phyloP scores from a whole-genome alignment of 768 basidiomycete species.

The Inosperma sp. region DNA sequence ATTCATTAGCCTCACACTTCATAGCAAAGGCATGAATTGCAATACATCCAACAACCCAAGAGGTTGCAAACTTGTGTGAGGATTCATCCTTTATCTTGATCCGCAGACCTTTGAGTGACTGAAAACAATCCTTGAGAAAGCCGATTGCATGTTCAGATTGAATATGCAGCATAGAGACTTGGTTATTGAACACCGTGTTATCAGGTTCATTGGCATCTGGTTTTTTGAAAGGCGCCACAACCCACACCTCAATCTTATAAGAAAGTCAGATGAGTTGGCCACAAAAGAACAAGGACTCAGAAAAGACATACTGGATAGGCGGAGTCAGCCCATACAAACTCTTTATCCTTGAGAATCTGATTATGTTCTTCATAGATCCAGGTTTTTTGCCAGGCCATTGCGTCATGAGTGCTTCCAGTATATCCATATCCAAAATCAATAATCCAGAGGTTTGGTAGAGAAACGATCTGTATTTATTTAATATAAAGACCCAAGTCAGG shows the following conservation, averaged over 20 bases:
- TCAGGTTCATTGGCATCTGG: too few species aligned
- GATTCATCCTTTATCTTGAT: conserved; percentile 26
- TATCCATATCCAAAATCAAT: conserved; percentile 20
- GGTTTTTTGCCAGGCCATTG: conserved; percentile 14
- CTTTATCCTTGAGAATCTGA: conserved; percentile 10
- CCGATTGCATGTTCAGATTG: conserved; percentile 38
- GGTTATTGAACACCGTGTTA: too few species aligned
- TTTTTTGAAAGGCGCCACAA: too few species aligned
- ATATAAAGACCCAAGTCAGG: not conserved
- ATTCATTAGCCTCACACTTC: conserved; percentile 26
- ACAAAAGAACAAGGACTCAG: too few species aligned
- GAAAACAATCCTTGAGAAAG: conserved; percentile 31
- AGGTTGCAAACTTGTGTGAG: conserved; percentile 23
- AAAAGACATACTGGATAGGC: too few species aligned
- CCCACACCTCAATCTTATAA: too few species aligned
- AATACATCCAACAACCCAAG: conserved; percentile 31
- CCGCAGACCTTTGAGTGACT: conserved; percentile 28
- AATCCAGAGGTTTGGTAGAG: conserved; percentile 19
- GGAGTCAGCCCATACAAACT: conserved; percentile 11
- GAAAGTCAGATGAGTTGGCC: too few species aligned
- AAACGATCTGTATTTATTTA: conserved; percentile 22
- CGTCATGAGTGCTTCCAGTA: conserved; percentile 23
- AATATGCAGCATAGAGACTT: too few species aligned
- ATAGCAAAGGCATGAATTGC: conserved; percentile 36
- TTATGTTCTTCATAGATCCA: conserved; percentile 2